Evolutionary conservation across 345 rosid genomes (phyloP).

Genomic region (Erysimum cheiranthoides): DNA sequence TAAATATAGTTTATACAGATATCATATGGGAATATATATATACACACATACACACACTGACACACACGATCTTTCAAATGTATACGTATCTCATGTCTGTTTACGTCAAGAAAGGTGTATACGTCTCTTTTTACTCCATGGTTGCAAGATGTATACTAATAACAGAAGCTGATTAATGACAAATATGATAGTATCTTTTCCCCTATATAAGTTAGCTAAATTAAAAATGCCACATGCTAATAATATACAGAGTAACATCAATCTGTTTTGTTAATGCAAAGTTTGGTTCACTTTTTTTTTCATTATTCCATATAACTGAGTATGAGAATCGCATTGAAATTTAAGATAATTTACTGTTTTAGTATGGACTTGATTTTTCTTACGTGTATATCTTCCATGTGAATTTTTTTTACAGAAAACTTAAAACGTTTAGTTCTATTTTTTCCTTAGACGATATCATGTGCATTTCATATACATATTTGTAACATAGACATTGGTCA

Average conservation of each 20-base stretch:
- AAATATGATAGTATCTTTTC: neutral
- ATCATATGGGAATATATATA: constrained; percentile 15
- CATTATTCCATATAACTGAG: too few species aligned
- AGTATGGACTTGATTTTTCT: neutral
- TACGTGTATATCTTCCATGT: neutral
- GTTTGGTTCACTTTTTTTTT: neutral
- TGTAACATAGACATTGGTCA: neutral
- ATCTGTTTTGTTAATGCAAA: neutral
- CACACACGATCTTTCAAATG: constrained; percentile 29
- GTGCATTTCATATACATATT: neutral
- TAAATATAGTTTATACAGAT: constrained; percentile 24
- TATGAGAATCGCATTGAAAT: too few species aligned
- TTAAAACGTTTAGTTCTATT: neutral
- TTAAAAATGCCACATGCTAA: neutral
- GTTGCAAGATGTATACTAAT: constrained; percentile 42
- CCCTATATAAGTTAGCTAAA: neutral
- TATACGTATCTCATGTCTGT: constrained; percentile 24
- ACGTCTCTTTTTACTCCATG: constrained; percentile 36
- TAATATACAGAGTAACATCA: neutral
- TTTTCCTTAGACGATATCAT: neutral
- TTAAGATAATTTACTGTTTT: too few species aligned
- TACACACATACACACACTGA: constrained; percentile 5
- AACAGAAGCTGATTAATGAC: constrained; percentile 36
- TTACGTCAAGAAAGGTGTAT: constrained; percentile 38
- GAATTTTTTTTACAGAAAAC: neutral